A percentile compares a stretch with the other conserved stretches of the same genome.
phyloP scores from a whole-genome alignment of 192 early-diverging fungal genomes.

The Backusella australiensis region DNA sequence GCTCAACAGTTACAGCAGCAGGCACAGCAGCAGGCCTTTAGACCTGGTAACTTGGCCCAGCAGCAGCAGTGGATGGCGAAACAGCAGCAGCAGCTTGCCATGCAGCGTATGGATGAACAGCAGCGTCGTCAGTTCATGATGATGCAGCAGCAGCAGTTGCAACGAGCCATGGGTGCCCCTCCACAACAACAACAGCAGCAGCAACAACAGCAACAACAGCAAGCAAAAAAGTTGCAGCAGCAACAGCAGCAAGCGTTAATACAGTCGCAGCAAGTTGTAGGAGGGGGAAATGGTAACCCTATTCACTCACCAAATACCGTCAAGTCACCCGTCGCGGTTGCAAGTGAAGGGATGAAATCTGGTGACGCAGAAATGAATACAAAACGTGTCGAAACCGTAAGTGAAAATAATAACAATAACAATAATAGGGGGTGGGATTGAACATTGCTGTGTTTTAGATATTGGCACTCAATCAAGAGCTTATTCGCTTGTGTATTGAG shows the following conservation, averaged over 20 bases:
- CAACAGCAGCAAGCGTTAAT: neutral
- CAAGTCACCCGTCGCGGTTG: neutral
- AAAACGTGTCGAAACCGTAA: constrained; percentile 31
- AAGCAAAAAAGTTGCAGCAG: constrained; percentile 6
- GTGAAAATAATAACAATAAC: neutral
- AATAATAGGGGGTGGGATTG: neutral
- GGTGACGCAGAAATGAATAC: constrained; percentile 10
- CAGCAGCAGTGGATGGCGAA: constrained; percentile 6
- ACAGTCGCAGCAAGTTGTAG: constrained; percentile 1
- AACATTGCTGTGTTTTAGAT: constrained; percentile 10
- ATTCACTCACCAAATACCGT: neutral
- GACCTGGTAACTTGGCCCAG: neutral
- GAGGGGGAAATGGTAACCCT: neutral
- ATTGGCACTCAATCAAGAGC: constrained; percentile 34
- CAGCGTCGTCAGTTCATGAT: constrained; percentile 18
- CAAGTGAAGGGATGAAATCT: neutral
- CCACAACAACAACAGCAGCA: constrained; percentile 11
- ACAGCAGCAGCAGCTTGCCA: constrained; percentile 7
- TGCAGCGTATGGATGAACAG: constrained; percentile 20
- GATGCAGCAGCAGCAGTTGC: constrained; percentile 23
- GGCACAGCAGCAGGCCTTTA: neutral
- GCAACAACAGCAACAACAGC: constrained; percentile 1
- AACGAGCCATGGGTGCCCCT: neutral
- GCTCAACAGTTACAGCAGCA: constrained; percentile 1
- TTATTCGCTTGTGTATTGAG: constrained; percentile 33